Base-by-base conservation (phyloP, 441 rosid genomes). In the Eutrema salsugineum region DNA sequence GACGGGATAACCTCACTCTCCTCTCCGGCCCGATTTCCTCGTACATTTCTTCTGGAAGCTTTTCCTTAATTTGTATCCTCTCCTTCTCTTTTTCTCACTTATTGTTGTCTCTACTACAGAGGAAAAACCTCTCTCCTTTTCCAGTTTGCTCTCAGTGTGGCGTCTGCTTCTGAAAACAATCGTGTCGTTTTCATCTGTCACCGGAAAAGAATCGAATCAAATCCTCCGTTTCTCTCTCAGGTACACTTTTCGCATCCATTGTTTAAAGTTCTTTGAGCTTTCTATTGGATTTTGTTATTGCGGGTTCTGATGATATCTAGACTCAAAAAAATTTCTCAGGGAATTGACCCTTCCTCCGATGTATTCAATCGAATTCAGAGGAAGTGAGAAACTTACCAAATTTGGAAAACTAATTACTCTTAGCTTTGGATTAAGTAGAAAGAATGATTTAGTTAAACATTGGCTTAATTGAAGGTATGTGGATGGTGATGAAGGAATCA, bases 121-220 rank as follows among this genome's bases (percentile, higher is more conserved):
- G 98, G 99, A 58, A 92, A 94, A 75, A 92, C 99, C 40, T 94
- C 99, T 60, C 57, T 92, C 47, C 85, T 90, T 8, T 87, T 94
- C 79, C 99, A 94, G 78, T 90, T 83, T 16, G 97, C 99, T 36
- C 66, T 79, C 78, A 94, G 90, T 40, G 61, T 74, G 1, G 87
- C 89, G 17, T 35, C 19, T 35, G 59, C 77, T 60, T 24, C 79
- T 61, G 1, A 55, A 38, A 47, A 39, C 35, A 63, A 54, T 39
- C 68, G 78, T 2, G 98, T 92, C 12, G 89, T 89, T 42, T 88
- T 94, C 85, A 83, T 94, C 43, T 87, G 96, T 73, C 86, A 79
- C 68, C 90, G 87, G 51, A 73, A 84, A 73, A 80, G 79, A 77
- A 69, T 94, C 14, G 91, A 87, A 69, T 62, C 70, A 56, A 87